Base-by-base conservation (phyloP, 192 early-diverging fungal species). In the Linnemannia exigua region DNA sequence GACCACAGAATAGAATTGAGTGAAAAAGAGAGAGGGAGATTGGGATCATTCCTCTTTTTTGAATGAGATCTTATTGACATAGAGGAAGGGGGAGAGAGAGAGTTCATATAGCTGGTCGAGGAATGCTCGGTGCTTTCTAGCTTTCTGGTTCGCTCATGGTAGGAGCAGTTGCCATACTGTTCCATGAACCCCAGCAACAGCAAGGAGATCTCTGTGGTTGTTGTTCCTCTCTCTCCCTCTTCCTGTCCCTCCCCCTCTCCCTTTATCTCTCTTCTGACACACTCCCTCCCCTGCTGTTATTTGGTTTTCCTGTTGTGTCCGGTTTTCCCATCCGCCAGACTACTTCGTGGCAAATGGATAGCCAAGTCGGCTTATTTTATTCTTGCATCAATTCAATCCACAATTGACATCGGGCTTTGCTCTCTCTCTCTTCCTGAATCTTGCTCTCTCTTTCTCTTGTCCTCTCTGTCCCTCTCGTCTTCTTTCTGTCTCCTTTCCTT, bases 401-500 rank as follows among this genome's bases (percentile, higher is more conserved):
- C 44, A 46, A 8, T 16, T 54, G 25, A 9, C 15, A 31, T 63
- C 12, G 58, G 28, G 1, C 28, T 31, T 28, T 31, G 25, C 28
- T 33, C 28, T 63, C 28, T 3, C 71, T 50, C 47, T 72, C 15
- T 50, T 31, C 31, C 41, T n/a, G n/a, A n/a, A n/a, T 70, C 38
- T 44, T 20, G 1, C 22, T 44, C 37, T 20, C 38, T 70, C 36
- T 9, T 31, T 37, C 7, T 61, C 51, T 61, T 19, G 36, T 25
- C 38, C 52, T 72, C 54, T 70, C 67, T 52, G 17, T 67, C 46
- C 52, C 68, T 58, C 51, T 25, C 68, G 7, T 8, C 5, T 47
- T 80, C 44, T 25, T 72, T 35, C 68, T 78, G 35, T 61, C 68
- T 70, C 35, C 33, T 54, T 70, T 48, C 35, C 52, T 71, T 47